These are phyloP conservation scores for Suillus subalutaceus DNA, from an alignment of 768 basidiomycete genomes.

Conservation along the genomic window DNA sequence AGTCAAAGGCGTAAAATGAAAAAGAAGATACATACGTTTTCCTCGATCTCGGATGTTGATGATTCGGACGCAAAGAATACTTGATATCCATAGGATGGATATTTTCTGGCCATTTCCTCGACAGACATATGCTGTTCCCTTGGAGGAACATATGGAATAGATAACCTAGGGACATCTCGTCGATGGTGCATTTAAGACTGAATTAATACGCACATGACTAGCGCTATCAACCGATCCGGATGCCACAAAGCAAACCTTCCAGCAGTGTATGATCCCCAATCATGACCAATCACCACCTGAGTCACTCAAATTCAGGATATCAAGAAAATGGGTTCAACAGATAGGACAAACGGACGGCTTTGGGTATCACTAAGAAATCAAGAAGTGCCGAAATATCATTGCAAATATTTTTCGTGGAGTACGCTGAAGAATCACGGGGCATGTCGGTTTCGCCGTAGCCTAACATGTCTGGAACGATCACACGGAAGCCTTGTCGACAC, in stretches of 20 bases:
- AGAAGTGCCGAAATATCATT: slow-evolving; percentile 68
- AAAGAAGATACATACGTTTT: slow-evolving; percentile 43
- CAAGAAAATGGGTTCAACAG: not conserved
- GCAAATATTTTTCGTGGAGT: slow-evolving; percentile 61
- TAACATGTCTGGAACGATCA: slow-evolving; percentile 51
- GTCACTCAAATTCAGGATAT: not conserved
- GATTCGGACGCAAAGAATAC: slow-evolving; percentile 59
- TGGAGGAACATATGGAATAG: slow-evolving; percentile 69
- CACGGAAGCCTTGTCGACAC: slow-evolving; percentile 62
- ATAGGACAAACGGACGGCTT: slow-evolving; percentile 48
- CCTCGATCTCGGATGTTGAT: slow-evolving; percentile 59
- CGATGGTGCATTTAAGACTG: not conserved
- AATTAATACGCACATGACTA: slow-evolving; percentile 55
- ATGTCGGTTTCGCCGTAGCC: slow-evolving; percentile 73
- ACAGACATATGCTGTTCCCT: slow-evolving; percentile 49
- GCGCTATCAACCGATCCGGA: slow-evolving; percentile 59
- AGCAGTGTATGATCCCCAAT: slow-evolving; percentile 74
- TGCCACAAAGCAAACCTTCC: slow-evolving; percentile 75
- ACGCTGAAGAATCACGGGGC: slow-evolving; percentile 54
- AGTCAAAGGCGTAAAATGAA: not conserved
- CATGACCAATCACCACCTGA: slow-evolving; percentile 74
- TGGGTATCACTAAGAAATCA: slow-evolving; percentile 52
- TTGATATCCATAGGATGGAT: slow-evolving; percentile 69
- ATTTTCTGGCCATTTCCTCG: slow-evolving; percentile 49
- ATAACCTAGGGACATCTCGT: slow-evolving; percentile 49